Conservation (phyloP, 2,329 filamentous ascomycete genomes). For the Aureobasidium pullulans region DNA sequence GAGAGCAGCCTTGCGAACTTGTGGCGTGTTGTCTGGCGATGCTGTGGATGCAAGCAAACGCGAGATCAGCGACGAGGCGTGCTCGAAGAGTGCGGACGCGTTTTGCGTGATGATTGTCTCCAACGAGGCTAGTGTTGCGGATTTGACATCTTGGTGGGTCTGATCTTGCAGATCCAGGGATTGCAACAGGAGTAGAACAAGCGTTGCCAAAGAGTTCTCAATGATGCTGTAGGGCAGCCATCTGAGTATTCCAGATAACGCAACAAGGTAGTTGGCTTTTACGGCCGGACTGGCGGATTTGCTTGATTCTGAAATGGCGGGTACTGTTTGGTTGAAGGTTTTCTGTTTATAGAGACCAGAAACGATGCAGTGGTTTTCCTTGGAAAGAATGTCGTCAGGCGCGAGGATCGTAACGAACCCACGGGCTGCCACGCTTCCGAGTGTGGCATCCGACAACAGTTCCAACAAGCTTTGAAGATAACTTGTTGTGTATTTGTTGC, state of each 20-base stretch:
- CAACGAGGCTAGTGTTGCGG: conserved; percentile 53
- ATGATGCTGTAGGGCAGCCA: conserved; percentile 54
- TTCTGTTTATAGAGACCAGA: conserved; percentile 58
- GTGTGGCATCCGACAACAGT: conserved; percentile 41
- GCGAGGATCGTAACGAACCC: conserved; percentile 54
- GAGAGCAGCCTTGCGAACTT: conserved; percentile 42
- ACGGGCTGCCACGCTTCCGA: conserved; percentile 43
- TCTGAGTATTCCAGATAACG: conserved; percentile 54
- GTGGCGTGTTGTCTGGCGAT: conserved; percentile 26
- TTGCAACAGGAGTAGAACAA: conserved; percentile 56
- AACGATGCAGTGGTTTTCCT: conserved; percentile 54
- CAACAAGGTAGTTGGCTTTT: conserved; percentile 57
- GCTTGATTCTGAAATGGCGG: conserved; percentile 48
- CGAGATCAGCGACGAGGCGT: conserved; percentile 50
- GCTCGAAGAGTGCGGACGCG: conserved; percentile 46
- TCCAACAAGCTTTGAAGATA: conserved; percentile 42
- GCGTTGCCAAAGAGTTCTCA: conserved; percentile 49
- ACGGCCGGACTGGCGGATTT: conserved; percentile 34
- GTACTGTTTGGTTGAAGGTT: conserved; percentile 53
- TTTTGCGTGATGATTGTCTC: conserved; percentile 52
- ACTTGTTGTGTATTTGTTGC: conserved; percentile 34
- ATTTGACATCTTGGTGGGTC: conserved; percentile 47
- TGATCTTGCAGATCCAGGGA: conserved; percentile 45
- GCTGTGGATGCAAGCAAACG: conserved; percentile 38
- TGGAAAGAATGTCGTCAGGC: conserved; percentile 53